Base-by-base conservation (phyloP, 768 basidiomycete genomes). In the Kwoniella heveanensis region DNA sequence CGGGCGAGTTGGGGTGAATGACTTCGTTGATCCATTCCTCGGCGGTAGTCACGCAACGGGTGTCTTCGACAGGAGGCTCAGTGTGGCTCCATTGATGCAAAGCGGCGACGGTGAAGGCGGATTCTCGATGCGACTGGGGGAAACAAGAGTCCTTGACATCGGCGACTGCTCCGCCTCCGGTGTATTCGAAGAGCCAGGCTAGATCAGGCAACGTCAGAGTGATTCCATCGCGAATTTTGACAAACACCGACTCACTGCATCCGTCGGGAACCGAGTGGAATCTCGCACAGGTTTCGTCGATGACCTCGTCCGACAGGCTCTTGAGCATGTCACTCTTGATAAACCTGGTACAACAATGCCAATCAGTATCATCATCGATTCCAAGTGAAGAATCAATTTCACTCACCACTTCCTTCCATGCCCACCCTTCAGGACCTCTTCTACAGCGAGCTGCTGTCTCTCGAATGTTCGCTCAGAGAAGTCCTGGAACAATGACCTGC, bases 151-250 rank as follows among this genome's bases (percentile, higher is more conserved):
- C 71, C 59, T 90, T 88, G 62, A 85, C 86, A 75, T 92, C 91
- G 0, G 80, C 77, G 44, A 91, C 84, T 0, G 90, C 90, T 19
- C 91, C 91, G 1, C 90, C 72, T 25, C 76, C 92, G 0, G 89
- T 89, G 46, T 92, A 84, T 79, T 96, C 92, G 77, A 95, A 94
- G 8, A 96, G 83, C 92, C 91, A 95, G 17, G 91, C 92, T 66
- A 53, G 63, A 24, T 32, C n/a, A n/a, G n/a, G n/a, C n/a, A n/a
- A n/a, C n/a, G n/a, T n/a, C n/a, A n/a, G n/a, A n/a, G n/a, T n/a
- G n/a, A n/a, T n/a, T n/a, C n/a, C n/a, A n/a, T n/a, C n/a, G n/a
- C n/a, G n/a, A n/a, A n/a, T n/a, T n/a, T n/a, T n/a, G n/a, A n/a
- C n/a, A n/a, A n/a, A n/a, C n/a, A n/a, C n/a, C 22, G 7, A 86